Percentiles rank a stretch among this genome's conserved stretches.
phyloP scores from a whole-genome alignment of 2,329 filamentous ascomycete genomes.

The Colletotrichum karsti region DNA sequence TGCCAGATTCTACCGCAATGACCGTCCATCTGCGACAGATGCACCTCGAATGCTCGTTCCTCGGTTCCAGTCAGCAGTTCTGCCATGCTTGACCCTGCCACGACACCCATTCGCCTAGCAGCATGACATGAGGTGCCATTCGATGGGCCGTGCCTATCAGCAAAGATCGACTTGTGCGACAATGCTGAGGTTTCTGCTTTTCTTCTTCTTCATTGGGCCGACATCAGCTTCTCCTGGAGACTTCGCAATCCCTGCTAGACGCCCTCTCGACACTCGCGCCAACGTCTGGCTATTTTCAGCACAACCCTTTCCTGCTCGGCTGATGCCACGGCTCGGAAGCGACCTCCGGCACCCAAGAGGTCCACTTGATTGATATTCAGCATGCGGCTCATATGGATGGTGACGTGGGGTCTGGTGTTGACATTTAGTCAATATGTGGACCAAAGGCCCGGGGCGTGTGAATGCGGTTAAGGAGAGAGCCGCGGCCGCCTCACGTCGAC shows the following conservation, averaged over 20 bases:
- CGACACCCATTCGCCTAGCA: background rate
- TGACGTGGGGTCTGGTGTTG: background rate
- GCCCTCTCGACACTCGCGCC: background rate
- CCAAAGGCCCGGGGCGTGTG: too few relatives aligned
- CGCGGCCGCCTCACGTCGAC: background rate
- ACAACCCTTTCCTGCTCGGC: background rate
- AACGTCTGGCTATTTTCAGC: background rate
- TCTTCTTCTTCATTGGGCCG: background rate
- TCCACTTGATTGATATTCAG: background rate
- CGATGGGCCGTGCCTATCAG: background rate
- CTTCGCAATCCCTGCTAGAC: background rate
- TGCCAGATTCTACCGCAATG: slow-evolving; percentile 1
- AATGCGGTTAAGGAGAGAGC: too few relatives aligned
- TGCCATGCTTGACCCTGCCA: background rate
- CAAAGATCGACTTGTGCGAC: background rate
- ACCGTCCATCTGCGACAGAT: slow-evolving; percentile 13
- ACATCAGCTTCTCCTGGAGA: background rate
- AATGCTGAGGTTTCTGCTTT: background rate
- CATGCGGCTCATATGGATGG: slow-evolving; percentile 9
- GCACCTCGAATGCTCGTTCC: background rate
- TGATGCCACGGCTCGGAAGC: background rate
- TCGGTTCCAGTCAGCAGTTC: background rate
- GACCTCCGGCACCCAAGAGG: background rate
- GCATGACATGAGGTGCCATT: background rate
- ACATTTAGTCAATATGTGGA: background rate